A percentile compares a stretch with the other conserved stretches of the same genome.
phyloP scores from a whole-genome alignment of 768 basidiomycete species.

The Termitomyces sp. region DNA sequence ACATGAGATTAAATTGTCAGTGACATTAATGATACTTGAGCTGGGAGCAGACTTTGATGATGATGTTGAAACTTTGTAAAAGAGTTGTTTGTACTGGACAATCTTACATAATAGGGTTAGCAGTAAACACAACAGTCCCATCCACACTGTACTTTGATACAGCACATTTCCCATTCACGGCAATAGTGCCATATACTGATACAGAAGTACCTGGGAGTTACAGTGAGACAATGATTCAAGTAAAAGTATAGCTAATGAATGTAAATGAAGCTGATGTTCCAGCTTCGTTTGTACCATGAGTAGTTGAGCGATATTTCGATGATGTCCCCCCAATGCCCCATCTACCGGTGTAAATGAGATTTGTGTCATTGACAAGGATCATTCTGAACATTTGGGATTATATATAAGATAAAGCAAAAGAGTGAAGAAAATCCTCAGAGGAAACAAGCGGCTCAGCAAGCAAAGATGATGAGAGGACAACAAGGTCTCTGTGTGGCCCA shows the following conservation, averaged over 20 bases:
- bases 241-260: constrained; percentile 7
- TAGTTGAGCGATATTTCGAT: constrained; percentile 5
- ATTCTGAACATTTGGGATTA: not conserved
- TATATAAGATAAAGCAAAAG: not conserved
- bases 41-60: not conserved
- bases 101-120: not conserved
- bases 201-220: constrained; percentile 12
- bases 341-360: constrained; percentile 2
- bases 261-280: constrained; percentile 19
- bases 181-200: constrained; percentile 15
- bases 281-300: constrained; percentile 13
- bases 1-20: constrained; percentile 1
- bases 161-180: not conserved
- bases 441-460: not conserved
- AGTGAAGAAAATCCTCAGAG: not conserved
- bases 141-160: constrained; percentile 14
- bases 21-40: constrained; percentile 1
- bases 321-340: constrained; percentile 5
- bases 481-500: not conserved
- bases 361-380: constrained; percentile 4
- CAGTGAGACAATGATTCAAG: not conserved
- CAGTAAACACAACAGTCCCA: constrained; percentile 1
- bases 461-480: not conserved
- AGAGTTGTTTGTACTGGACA: constrained; percentile 5
- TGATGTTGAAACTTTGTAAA: constrained; percentile 4